Conservation (phyloP, 352 stramenopile species). For the Phytopythium montanum region DNA sequence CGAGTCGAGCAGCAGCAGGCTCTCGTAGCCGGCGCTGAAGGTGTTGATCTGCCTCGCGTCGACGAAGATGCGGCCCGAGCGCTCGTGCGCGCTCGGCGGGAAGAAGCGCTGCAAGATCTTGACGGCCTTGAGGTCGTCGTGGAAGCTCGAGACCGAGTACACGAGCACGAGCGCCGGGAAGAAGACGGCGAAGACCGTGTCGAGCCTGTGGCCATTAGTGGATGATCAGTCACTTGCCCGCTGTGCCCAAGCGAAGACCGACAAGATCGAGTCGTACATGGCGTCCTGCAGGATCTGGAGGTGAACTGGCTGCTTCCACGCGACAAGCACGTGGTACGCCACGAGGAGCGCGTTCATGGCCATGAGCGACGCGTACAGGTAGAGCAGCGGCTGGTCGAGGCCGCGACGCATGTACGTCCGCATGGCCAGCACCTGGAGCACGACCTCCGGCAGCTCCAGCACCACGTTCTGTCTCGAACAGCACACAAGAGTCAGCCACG, state of each 20-base stretch:
- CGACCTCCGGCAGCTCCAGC: conserved; percentile 27
- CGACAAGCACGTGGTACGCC: conserved; percentile 32
- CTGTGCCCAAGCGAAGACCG: background rate
- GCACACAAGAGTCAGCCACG: background rate
- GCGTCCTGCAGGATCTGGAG: conserved; percentile 35
- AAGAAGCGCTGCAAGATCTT: conserved; percentile 33
- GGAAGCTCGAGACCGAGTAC: conserved; percentile 24
- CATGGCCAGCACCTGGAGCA: conserved; percentile 22
- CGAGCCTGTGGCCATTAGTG: conserved; percentile 14
- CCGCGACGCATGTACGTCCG: conserved; percentile 25
- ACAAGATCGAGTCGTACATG: conserved; percentile 16
- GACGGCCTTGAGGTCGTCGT: conserved; percentile 27
- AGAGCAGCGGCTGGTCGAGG: conserved; percentile 17
- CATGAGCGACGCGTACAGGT: conserved; percentile 32
- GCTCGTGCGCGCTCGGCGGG: conserved; percentile 29
- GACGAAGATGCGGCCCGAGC: conserved; percentile 25
- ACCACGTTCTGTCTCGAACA: conserved; percentile 18
- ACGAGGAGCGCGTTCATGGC: conserved; percentile 28
- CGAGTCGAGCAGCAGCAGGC: conserved; percentile 13
- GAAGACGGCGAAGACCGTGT: conserved; percentile 31
- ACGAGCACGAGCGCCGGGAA: conserved; percentile 32
- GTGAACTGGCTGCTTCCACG: conserved; percentile 22
- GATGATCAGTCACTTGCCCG: background rate
- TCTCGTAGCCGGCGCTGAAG: conserved; percentile 32
- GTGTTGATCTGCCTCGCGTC: conserved; percentile 25